These are phyloP conservation scores for Sarocladium oryzae DNA, from an alignment of 2,329 filamentous ascomycete genomes.

Conservation along the genomic window DNA sequence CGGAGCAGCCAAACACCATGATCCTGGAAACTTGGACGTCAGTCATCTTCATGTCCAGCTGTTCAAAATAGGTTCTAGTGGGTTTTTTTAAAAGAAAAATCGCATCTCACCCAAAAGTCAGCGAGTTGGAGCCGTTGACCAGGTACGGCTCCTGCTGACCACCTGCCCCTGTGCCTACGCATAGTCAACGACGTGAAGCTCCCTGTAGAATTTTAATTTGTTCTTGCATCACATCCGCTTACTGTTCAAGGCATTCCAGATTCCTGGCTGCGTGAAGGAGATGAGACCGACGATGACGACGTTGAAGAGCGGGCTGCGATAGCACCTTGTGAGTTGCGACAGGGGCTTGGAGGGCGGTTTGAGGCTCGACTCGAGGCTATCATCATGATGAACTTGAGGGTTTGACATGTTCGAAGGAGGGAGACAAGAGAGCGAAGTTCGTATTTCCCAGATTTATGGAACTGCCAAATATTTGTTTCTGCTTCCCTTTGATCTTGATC, in stretches of 20 bases:
- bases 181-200: neutral
- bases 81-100: too few relatives aligned
- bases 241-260: conserved; percentile 41
- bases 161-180: conserved; percentile 16
- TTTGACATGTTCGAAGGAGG: neutral
- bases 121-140: conserved; percentile 51
- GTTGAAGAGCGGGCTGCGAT: conserved; percentile 39
- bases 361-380: neutral
- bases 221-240: too few relatives aligned
- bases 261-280: conserved; percentile 38
- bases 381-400: neutral
- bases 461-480: neutral
- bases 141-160: conserved; percentile 57
- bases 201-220: too few relatives aligned
- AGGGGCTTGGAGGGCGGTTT: neutral
- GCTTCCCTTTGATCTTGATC: too few relatives aligned
- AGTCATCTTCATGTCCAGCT: too few relatives aligned
- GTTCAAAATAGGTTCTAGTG: too few relatives aligned
- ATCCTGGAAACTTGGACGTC: too few relatives aligned
- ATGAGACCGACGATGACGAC: conserved; percentile 37
- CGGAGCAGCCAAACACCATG: conserved; percentile 37
- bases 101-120: conserved; percentile 37
- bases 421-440: too few relatives aligned
- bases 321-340: conserved; percentile 24
- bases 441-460: too few relatives aligned